Percentiles rank a stretch among this genome's conserved stretches.
These are phyloP conservation scores for Candida suzukii DNA, from an alignment of 805 yeast species.

Conservation along the genomic window DNA sequence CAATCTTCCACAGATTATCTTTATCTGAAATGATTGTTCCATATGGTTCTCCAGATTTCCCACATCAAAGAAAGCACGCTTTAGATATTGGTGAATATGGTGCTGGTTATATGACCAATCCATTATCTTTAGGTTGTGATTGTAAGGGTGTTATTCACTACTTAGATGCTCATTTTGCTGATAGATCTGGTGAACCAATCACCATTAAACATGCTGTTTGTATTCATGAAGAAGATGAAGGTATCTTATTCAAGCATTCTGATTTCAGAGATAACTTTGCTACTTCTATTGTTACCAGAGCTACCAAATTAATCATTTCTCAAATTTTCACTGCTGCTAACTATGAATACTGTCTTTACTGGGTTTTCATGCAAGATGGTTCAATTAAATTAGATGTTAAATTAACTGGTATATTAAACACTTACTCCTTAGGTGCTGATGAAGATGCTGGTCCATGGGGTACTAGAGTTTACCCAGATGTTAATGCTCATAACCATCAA, in stretches of 20 bases:
- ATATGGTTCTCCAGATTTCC: slow-evolving; percentile 71
- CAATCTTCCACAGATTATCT: slow-evolving; percentile 73
- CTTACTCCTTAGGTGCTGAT: slow-evolving; percentile 54
- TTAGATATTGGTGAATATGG: slow-evolving; percentile 85
- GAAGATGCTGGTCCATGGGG: slow-evolving; percentile 76
- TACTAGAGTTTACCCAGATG: slow-evolving; percentile 70
- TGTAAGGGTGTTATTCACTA: slow-evolving; percentile 84
- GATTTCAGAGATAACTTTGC: slow-evolving; percentile 77
- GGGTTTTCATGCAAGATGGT: slow-evolving; percentile 81
- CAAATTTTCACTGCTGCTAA: slow-evolving; percentile 85
- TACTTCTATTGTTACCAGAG: slow-evolving; percentile 69
- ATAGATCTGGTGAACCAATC: slow-evolving; percentile 60
- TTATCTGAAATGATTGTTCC: slow-evolving; percentile 82
- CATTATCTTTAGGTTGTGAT: slow-evolving; percentile 72
- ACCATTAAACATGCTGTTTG: slow-evolving; percentile 74
- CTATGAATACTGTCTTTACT: slow-evolving; percentile 79
- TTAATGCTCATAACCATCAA: slow-evolving; percentile 83
- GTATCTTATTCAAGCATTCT: slow-evolving; percentile 72
- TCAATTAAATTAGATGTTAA: slow-evolving; percentile 73
- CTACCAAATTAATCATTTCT: slow-evolving; percentile 64
- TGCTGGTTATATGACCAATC: slow-evolving; percentile 81
- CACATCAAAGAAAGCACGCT: slow-evolving; percentile 82
- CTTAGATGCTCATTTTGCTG: slow-evolving; percentile 70
- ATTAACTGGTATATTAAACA: slow-evolving; percentile 78
- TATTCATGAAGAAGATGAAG: slow-evolving; percentile 84